Evolutionary conservation across 2,329 filamentous ascomycete genomes (phyloP), one percentile per base, ranked within the genome.

Genomic region (Sporothrix sp.): DNA sequence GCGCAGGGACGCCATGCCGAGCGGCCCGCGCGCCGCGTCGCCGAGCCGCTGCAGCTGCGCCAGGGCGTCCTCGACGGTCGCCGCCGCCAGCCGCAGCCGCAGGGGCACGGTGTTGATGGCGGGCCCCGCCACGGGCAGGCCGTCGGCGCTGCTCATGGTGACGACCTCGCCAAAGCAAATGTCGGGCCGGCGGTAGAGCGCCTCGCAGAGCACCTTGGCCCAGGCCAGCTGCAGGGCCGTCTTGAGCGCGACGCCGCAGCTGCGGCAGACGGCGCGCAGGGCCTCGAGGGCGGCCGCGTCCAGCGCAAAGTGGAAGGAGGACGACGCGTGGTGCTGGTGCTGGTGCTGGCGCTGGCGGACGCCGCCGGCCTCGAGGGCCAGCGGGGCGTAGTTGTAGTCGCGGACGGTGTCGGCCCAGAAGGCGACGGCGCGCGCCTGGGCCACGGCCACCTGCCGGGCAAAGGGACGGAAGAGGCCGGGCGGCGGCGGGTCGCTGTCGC

Each of bases 101-200:
- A 59, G 39, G 21, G 58, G 57, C 8, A 59, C 37, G 1, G 58
- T 59, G 52, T 59, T 59, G 56, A 59, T 59, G 23, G 52, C 53
- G 3, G 58, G 58, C 1, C 58, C 52, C 35, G 51, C 36, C 7
- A 14, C 32, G 8, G 16, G 13, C 42, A n/a, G 16, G 25, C 13
- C 16, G 7, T 40, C 20, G 16, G 47, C 54, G 35, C 45, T 27
- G 37, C 27, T 37, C 3, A 51, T 46, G 9, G 54, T 46, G 23
- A 60, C 46, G 21, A 58, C 57, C 23, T 58, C 56, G 10, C 59
- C 59, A 43, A 52, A 60, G 18, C 60, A 55, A 7, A 58, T 35
- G 28, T 60, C 59, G 1, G 46, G 28, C 23, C 57, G 57, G 13
- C 40, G 39, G 32, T 60, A 59, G 7, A 60, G 14, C 13, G 21